Evolutionary conservation across 371 early-diverging fungal species (phyloP).

Genomic region (Mortierella sp.): DNA sequence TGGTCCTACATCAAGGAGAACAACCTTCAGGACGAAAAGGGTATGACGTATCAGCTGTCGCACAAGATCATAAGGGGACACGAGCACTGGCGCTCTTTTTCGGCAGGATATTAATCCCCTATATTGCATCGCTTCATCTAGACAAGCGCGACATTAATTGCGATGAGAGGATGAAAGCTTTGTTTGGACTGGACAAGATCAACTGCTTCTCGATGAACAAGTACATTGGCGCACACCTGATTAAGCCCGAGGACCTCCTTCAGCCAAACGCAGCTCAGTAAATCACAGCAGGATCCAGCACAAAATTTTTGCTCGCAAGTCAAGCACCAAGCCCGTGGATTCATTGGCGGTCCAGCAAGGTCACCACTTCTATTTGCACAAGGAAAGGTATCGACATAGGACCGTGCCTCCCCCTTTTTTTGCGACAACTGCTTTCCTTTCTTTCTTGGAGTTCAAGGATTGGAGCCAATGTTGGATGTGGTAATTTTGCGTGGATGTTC

Average conservation of each 20-base stretch:
- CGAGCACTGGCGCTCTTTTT: neutral
- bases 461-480: neutral
- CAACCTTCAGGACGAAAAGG: constrained; percentile 61
- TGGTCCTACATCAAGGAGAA: constrained; percentile 69
- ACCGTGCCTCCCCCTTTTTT: neutral
- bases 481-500: neutral
- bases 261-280: neutral
- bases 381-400: neutral
- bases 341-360: neutral
- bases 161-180: constrained; percentile 25
- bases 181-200: constrained; percentile 38
- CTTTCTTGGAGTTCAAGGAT: neutral
- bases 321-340: neutral
- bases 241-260: constrained; percentile 27
- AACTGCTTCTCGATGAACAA: constrained; percentile 50
- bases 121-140: neutral
- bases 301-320: no score
- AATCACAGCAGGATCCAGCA: neutral
- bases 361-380: neutral
- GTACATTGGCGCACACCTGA: constrained; percentile 31
- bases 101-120: neutral
- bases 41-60: constrained; percentile 37
- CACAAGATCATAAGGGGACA: neutral
- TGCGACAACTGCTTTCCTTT: neutral
- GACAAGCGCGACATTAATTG: constrained; percentile 31